phyloP scores from a whole-genome alignment of 169 alveolate genomes.

The Plasmodium vinckei region DNA sequence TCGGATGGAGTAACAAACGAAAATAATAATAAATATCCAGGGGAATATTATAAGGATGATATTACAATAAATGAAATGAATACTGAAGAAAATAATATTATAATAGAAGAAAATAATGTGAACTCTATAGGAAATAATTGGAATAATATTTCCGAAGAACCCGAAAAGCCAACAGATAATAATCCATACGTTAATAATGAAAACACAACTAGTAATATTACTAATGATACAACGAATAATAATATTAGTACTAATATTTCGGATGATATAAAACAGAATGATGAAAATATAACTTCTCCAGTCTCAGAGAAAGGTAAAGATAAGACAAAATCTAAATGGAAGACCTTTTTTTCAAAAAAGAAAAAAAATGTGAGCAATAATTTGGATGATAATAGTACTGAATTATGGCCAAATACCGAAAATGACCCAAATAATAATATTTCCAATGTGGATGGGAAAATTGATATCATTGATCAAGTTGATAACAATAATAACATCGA shows the following conservation, averaged over 20 bases:
- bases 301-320: neutral
- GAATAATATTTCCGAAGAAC: no score
- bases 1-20: neutral
- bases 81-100: neutral
- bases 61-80: neutral
- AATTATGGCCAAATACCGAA: slow-evolving; percentile 67
- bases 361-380: slow-evolving; percentile 69
- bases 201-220: neutral
- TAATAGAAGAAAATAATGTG: neutral
- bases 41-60: neutral
- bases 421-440: neutral
- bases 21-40: slow-evolving; percentile 12
- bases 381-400: slow-evolving; percentile 56
- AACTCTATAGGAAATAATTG: neutral
- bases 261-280: neutral
- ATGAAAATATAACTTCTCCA: neutral
- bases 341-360: slow-evolving; percentile 23
- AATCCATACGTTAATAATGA: neutral
- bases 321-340: slow-evolving; percentile 41
- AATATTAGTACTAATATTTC: neutral
- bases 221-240: neutral
- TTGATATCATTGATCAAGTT: neutral
- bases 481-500: slow-evolving; percentile 2
- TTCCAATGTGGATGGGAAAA: neutral
- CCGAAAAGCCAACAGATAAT: neutral